Conservation (phyloP, 148 eudicot species). For the Chenopodium berlandieri region DNA sequence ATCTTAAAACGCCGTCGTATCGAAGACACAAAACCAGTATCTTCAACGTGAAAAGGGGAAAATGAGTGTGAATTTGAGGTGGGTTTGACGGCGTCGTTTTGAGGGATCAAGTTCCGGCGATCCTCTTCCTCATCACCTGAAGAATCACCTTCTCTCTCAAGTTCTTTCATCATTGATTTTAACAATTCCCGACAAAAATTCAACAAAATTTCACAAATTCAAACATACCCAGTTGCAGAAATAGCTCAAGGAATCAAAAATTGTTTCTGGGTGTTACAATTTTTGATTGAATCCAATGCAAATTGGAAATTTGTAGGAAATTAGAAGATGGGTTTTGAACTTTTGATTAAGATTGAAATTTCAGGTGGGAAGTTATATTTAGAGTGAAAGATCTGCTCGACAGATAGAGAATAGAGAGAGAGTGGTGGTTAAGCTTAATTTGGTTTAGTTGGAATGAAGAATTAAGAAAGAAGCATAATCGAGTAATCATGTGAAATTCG, state of each 20-base stretch:
- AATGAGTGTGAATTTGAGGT: conserved; percentile 25
- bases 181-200: not conserved
- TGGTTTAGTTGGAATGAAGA: conserved; percentile 12
- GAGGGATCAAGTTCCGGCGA: conserved; percentile 41
- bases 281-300: not conserved
- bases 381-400: not conserved
- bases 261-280: conserved; percentile 17
- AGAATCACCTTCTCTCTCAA: conserved; percentile 32
- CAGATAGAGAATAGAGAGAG: not conserved
- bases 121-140: conserved; percentile 75
- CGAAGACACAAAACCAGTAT: conserved; percentile 22
- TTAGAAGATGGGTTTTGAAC: not conserved
- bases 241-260: not conserved
- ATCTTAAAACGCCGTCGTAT: conserved; percentile 26
- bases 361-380: conserved; percentile 13
- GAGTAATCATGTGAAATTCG: conserved; percentile 13
- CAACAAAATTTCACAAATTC: conserved; percentile 6
- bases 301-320: conserved; percentile 1
- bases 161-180: conserved; percentile 20
- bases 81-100: conserved; percentile 34
- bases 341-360: conserved; percentile 1
- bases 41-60: conserved; percentile 53
- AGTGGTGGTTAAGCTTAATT: conserved; percentile 16
- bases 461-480: conserved; percentile 9
- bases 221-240: conserved; percentile 21